Base-by-base conservation (phyloP, 495 filamentous ascomycete species). In the Penicillium egyptiacum region DNA sequence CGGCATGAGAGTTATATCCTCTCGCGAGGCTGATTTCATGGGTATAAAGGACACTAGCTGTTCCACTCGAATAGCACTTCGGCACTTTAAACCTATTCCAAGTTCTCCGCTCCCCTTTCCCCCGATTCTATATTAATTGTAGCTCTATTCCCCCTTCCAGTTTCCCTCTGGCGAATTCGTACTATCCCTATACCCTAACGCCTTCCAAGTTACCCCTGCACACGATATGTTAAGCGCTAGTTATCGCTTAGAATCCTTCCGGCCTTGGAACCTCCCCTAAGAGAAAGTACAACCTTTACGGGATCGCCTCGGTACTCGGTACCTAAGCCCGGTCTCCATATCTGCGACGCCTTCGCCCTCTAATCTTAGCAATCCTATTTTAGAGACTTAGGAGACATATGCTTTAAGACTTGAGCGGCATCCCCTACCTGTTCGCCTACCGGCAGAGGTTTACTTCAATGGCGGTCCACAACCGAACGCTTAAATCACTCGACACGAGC, bases 171-270 rank as follows among this genome's bases (percentile, higher is more conserved):
- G 43, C 43, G 43, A 46, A 46, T 46, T 46, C 12, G 23, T 50
- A 35, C 47, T 50, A 50, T 50, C 31, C n/a, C 47, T 7, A 20
- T 7, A 20, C 47, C 47, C 30, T 31, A 50, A 50, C n/a, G 6
- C 26, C 31, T 50, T 50, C 28, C 9, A 50, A 50, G 30, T 31
- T 37, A 26, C 47, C 31, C 28, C 30, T 50, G 9, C n/a, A 50
- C 8, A 37, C 20, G 33, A 50, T n/a, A 50, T 50, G 9, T 50
- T 23, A 12, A 50, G 47, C 47, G 47, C 47, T 9, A 31, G 31
- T 50, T 50, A 33, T 37, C 47, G 47, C 47, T 37, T 50, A 9
- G 47, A 50, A 37, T 37, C 47, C 47, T 50, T 50, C 31, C 30
- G 17, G 47, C 30, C 47, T 50, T 50, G 9, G 25, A 50, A 33